phyloP scores from a whole-genome alignment of 257 asterid species.

The Solanum tacnaense region DNA sequence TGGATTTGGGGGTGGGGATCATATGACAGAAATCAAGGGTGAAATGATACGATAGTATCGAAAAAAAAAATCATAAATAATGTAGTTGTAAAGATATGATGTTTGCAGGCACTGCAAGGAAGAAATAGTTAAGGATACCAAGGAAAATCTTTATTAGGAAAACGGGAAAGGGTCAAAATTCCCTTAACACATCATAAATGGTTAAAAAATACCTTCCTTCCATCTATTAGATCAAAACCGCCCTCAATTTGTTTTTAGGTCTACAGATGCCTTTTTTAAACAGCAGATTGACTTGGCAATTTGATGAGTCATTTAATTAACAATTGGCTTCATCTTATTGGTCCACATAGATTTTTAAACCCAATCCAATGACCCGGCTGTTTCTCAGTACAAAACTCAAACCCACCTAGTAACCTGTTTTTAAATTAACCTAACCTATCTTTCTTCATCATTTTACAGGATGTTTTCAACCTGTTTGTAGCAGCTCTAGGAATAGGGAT shows the following conservation, averaged over 20 bases:
- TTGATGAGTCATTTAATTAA: not conserved
- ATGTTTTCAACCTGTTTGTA: not conserved
- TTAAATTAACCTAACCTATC: not conserved
- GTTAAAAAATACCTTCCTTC: not conserved
- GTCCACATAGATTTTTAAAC: not conserved
- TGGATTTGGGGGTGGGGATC: not conserved
- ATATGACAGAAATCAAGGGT: not conserved
- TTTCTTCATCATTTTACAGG: not conserved
- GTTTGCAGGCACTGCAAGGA: not conserved
- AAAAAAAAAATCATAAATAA: not conserved
- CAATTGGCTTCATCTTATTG: not conserved
- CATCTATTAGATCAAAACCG: not conserved
- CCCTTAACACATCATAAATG: not conserved
- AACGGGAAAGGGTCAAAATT: not conserved
- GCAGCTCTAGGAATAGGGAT: not conserved
- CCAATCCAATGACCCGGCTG: not conserved
- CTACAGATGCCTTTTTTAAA: not conserved
- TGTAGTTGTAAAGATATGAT: not conserved
- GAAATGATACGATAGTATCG: not conserved
- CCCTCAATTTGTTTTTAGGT: not conserved
- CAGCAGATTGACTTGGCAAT: not conserved
- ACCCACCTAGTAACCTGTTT: not conserved
- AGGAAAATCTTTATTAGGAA: not conserved
- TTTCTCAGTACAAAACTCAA: not conserved
- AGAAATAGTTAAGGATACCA: not conserved